Conservation (phyloP, 805 yeast species). For the Jamesozyma piceae region DNA sequence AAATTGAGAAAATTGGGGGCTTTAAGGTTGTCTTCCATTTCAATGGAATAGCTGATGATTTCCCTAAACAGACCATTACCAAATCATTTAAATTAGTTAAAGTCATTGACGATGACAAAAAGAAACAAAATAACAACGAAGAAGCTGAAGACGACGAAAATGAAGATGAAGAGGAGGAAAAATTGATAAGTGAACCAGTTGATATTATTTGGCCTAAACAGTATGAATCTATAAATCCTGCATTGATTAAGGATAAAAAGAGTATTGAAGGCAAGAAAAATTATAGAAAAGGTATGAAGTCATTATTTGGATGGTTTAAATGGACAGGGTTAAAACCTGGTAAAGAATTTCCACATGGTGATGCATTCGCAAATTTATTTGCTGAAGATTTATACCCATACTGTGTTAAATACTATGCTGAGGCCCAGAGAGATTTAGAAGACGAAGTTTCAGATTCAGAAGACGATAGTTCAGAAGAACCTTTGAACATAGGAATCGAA, state of each 20-base stretch:
- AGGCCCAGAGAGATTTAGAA: constrained; percentile 57
- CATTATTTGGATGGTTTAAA: constrained; percentile 78
- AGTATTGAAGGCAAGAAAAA: constrained; percentile 46
- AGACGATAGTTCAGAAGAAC: constrained; percentile 12
- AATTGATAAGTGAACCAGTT: constrained; percentile 44
- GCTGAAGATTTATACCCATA: constrained; percentile 77
- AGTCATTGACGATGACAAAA: constrained; percentile 17
- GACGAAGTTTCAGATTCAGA: constrained; percentile 43
- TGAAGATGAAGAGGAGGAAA: constrained; percentile 45
- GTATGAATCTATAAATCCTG: constrained; percentile 48
- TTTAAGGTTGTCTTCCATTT: constrained; percentile 56
- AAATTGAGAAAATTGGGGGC: constrained; percentile 36
- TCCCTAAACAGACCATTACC: constrained; percentile 48
- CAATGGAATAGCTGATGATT: constrained; percentile 37
- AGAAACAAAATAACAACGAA: no score
- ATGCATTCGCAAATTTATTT: constrained; percentile 61
- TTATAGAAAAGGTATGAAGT: constrained; percentile 65
- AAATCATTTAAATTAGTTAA: constrained; percentile 46
- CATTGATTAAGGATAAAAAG: constrained; percentile 36
- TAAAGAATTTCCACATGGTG: constrained; percentile 71
- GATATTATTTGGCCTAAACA: constrained; percentile 62
- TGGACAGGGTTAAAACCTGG: constrained; percentile 79
- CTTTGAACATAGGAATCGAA: constrained; percentile 8
- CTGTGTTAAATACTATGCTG: constrained; percentile 73
- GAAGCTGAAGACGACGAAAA: constrained; percentile 15